Evolutionary conservation across 2,329 filamentous ascomycete genomes (phyloP).

Genomic region (Colletotrichum siamense): DNA sequence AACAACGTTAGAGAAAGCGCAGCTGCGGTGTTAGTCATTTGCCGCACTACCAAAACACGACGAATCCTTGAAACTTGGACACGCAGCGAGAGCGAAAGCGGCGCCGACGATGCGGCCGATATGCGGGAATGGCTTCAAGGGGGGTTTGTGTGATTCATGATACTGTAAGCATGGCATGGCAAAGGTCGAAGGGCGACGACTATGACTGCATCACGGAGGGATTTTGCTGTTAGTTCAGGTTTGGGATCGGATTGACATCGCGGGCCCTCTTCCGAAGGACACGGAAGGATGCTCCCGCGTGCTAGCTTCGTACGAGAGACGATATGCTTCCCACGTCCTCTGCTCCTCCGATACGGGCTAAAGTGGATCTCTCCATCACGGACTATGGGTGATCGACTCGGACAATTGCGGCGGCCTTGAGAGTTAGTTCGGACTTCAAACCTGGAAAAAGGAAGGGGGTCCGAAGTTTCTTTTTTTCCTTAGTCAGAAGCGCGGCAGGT

Average conservation of each 20-base stretch:
- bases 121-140: neutral
- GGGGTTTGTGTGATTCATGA: neutral
- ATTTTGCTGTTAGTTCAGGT: neutral
- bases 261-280: neutral
- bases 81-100: neutral
- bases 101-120: neutral
- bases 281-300: neutral
- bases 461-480: neutral
- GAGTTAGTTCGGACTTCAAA: neutral
- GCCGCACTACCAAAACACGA: neutral
- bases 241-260: neutral
- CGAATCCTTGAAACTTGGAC: neutral
- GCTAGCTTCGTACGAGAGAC: neutral
- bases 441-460: neutral
- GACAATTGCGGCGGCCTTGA: neutral
- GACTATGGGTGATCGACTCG: neutral
- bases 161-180: neutral
- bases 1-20: neutral
- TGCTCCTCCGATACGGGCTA: neutral
- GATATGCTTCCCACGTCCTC: neutral
- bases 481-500: neutral
- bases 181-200: neutral
- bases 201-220: neutral
- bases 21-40: neutral
- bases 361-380: neutral